Base-by-base conservation (phyloP, 2,329 filamentous ascomycete species). In the Diatrype stigma region DNA sequence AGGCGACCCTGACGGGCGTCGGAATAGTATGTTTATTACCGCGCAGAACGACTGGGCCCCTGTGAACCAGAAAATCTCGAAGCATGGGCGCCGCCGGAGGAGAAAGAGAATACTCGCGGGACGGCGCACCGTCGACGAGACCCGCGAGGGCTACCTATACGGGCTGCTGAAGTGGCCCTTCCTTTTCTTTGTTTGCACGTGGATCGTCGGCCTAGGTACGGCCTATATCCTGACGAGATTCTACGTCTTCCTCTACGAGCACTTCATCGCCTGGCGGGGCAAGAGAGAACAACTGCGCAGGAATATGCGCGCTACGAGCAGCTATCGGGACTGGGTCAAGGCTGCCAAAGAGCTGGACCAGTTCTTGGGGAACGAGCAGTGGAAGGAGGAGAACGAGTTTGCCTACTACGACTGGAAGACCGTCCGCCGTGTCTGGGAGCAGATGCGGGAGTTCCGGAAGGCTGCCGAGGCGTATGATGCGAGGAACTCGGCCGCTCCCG, bases 11-110 rank as follows among this genome's bases (percentile, higher is more conserved):
- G 72, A 70, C 37, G 71, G 57, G 2, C 11, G 40, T 22, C 61
- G 61, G 45, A 56, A 50, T 45, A 53, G 52, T 46, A 59, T 82
- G 46, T 91, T 92, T 66, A 90, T 97, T 62, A 89, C 90, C 3
- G 93, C 94, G 38, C 84, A 95, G 65, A 96, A 96, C 68, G 94
- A 99, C 74, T 99, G 94, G 94, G 86, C 89, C 16, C 94, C 94
- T 0, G 83, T 97, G 12, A 86, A 88, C 60, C 83, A 93, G 65
- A 85, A 81, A 51, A 78, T 92, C 21, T 66, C 73, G 60, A 75
- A 69, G 63, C 65, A 68, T 19, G 63, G 67, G 60, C 63, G 71
- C 55, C 73, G 69, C 55, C 69, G 70, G 37, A 71, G 76, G 49
- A 58, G 61, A 52, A 70, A 64, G 54, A 67, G 63, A 60, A 71